Evolutionary conservation across 805 yeast genomes (phyloP).

Genomic region (Lipomyces starkeyi): DNA sequence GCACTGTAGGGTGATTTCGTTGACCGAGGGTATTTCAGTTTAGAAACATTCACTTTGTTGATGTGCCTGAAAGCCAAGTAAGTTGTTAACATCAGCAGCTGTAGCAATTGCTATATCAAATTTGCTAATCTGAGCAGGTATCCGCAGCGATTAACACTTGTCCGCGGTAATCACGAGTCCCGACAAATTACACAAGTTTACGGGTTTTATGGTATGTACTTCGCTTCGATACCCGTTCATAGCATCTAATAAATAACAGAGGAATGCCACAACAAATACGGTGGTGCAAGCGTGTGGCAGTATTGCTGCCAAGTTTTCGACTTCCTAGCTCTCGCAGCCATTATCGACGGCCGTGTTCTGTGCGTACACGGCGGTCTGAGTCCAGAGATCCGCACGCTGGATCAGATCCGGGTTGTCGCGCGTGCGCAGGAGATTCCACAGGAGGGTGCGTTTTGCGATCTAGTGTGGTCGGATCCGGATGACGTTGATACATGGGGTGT

Average conservation of each 20-base stretch:
- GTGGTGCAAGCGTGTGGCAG: conserved; percentile 91
- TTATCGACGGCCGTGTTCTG: conserved; percentile 89
- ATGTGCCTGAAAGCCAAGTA: conserved; percentile 88
- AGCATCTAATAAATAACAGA: conserved; percentile 60
- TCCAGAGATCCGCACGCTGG: conserved; percentile 96
- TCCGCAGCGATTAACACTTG: conserved; percentile 84
- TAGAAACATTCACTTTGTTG: conserved; percentile 90
- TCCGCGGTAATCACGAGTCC: conserved; percentile 97
- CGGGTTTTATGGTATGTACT: conserved; percentile 94
- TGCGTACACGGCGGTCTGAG: conserved; percentile 98
- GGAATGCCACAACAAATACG: conserved; percentile 90
- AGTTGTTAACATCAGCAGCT: conserved; percentile 29
- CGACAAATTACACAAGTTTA: conserved; percentile 98
- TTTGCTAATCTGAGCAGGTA: conserved; percentile 49
- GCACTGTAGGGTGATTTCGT: conserved; percentile 81
- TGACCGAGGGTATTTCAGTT: conserved; percentile 94
- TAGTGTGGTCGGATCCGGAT: conserved; percentile 98
- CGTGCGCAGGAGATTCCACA: conserved; percentile 99
- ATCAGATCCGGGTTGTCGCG: conserved; percentile 90
- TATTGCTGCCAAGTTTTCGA: conserved; percentile 96
- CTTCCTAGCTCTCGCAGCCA: conserved; percentile 90
- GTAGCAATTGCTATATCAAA: background rate
- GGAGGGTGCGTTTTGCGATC: conserved; percentile 97
- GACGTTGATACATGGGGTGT: conserved; percentile 98
- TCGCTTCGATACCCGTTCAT: conserved; percentile 58